Percentiles rank a stretch among this genome's conserved stretches.
Conservation (phyloP, 495 filamentous ascomycete genomes). For the Pyrenopolyporus hunteri region DNA sequence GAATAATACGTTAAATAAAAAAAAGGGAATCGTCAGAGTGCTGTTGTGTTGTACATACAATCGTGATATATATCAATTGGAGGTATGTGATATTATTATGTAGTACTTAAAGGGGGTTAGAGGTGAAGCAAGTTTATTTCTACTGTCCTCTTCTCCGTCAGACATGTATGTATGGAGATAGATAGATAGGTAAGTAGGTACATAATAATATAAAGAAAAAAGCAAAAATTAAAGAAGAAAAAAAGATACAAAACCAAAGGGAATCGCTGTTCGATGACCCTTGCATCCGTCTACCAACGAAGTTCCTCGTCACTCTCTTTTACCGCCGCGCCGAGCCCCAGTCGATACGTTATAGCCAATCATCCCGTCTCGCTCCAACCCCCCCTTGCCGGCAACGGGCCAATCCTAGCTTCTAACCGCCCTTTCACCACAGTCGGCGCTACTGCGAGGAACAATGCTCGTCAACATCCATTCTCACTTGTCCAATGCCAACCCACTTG, state of each 20-base stretch:
- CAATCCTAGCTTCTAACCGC: slow-evolving; percentile 26
- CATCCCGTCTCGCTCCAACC: slow-evolving; percentile 25
- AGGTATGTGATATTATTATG: neutral
- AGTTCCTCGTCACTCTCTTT: slow-evolving; percentile 39
- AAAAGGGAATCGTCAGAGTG: neutral
- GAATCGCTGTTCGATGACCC: slow-evolving; percentile 29
- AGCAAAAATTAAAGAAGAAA: neutral
- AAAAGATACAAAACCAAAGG: neutral
- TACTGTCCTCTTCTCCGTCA: neutral
- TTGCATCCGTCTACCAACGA: slow-evolving; percentile 40
- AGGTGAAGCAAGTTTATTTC: neutral
- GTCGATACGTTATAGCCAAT: slow-evolving; percentile 37
- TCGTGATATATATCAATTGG: neutral
- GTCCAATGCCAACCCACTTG: slow-evolving; percentile 34
- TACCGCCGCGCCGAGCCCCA: slow-evolving; percentile 38
- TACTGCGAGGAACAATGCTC: slow-evolving; percentile 42
- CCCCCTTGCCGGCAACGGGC: slow-evolving; percentile 33
- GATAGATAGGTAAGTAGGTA: neutral
- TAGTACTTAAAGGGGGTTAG: neutral
- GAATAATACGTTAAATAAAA: neutral
- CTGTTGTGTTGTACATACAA: no score
- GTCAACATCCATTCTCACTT: slow-evolving; percentile 41
- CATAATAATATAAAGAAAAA: neutral
- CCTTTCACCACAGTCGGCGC: slow-evolving; percentile 39
- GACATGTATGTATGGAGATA: neutral